These are phyloP conservation scores for Trichoderma afroharzianum DNA, from an alignment of 2,329 filamentous ascomycete species.

Conservation along the genomic window DNA sequence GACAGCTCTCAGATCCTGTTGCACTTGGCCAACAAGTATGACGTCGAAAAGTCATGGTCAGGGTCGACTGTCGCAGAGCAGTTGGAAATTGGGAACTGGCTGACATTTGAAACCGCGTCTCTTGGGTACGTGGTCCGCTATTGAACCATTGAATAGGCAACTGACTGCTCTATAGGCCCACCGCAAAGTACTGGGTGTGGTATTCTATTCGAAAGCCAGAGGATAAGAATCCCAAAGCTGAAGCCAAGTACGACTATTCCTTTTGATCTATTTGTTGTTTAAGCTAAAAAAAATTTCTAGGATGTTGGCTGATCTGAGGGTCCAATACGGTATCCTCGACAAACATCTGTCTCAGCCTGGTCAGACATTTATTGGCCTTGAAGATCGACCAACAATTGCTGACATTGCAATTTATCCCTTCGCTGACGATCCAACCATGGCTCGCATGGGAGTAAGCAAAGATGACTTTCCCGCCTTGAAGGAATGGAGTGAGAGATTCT, in stretches of 20 bases:
- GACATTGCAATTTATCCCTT: constrained; percentile 19
- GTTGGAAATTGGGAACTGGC: constrained; percentile 13
- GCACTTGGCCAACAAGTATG: constrained; percentile 7
- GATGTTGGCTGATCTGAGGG: background rate
- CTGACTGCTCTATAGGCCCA: background rate
- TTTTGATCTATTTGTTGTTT: background rate
- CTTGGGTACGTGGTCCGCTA: background rate
- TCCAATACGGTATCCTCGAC: constrained; percentile 10
- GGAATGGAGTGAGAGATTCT: constrained; percentile 17
- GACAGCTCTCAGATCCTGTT: constrained; percentile 16
- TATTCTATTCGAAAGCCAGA: constrained; percentile 12
- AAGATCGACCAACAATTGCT: constrained; percentile 17
- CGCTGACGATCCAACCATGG: constrained; percentile 15
- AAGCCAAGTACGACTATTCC: background rate
- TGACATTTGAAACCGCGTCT: constrained; percentile 17
- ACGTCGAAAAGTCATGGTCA: background rate
- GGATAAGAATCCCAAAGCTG: constrained; percentile 3
- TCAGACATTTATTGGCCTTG: constrained; percentile 15
- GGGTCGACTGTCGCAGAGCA: background rate
- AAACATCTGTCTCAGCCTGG: constrained; percentile 15
- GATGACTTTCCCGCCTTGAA: constrained; percentile 14
- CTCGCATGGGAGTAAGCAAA: constrained; percentile 9
- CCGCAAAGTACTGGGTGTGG: constrained; percentile 16
- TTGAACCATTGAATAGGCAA: background rate
- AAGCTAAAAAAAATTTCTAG: background rate